Evolutionary conservation across 495 filamentous ascomycete species (phyloP).

Genomic region (Aspergillus avenaceus): DNA sequence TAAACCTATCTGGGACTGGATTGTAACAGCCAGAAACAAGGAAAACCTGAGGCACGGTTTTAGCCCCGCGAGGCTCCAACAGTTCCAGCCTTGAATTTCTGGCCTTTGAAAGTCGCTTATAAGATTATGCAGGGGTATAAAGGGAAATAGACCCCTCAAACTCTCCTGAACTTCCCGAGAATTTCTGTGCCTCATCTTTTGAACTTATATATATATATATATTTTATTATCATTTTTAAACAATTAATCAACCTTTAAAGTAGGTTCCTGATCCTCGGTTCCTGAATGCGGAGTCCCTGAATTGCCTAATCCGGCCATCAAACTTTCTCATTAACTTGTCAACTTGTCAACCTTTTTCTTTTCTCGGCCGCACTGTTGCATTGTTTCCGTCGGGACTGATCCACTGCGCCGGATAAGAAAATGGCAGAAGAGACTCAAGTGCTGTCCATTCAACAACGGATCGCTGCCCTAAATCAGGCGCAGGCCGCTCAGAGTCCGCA

Average conservation of each 20-base stretch:
- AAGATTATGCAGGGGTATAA: not conserved
- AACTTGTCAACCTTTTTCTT: not conserved
- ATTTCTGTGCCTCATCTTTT: not conserved
- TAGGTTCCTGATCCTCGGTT: not conserved
- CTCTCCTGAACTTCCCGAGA: not conserved
- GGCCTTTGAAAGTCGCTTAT: not conserved
- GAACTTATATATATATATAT: no score
- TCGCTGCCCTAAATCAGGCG: constrained; percentile 55
- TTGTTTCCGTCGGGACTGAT: not conserved
- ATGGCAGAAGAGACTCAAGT: constrained; percentile 39
- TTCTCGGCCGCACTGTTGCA: not conserved
- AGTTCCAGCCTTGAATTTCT: not conserved
- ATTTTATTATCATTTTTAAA: no score
- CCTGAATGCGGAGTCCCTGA: not conserved
- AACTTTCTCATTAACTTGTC: not conserved
- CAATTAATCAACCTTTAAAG: not conserved
- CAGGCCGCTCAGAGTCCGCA: constrained; percentile 45
- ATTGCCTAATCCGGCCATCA: not conserved
- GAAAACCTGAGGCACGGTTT: not conserved
- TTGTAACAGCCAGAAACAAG: not conserved
- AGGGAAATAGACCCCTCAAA: not conserved
- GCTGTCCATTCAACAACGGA: constrained; percentile 54
- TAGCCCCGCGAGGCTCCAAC: not conserved
- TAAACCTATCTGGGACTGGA: not conserved
- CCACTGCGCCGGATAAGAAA: not conserved